These are phyloP conservation scores for Limonomyces culmigenus DNA, from an alignment of 1,284 basidiomycete genomes.

Conservation along the genomic window DNA sequence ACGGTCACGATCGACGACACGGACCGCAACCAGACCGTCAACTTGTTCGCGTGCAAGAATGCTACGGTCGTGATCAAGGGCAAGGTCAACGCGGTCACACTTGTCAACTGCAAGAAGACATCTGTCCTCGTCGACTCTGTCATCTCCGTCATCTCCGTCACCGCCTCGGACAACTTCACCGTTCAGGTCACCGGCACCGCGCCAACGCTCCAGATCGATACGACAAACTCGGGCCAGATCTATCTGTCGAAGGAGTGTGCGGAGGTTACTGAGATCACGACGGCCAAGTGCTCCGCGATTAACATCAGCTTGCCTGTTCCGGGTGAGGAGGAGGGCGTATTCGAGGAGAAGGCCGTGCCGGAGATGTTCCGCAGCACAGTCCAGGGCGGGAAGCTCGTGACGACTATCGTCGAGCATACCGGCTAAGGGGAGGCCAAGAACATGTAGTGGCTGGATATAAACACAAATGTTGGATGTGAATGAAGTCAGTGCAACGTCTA, in stretches of 20 bases:
- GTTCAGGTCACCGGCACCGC: slow-evolving; percentile 83
- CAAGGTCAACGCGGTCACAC: slow-evolving; percentile 89
- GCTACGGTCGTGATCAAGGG: slow-evolving; percentile 80
- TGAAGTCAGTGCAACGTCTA: no score
- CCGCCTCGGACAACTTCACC: slow-evolving; percentile 83
- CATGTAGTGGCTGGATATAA: no score
- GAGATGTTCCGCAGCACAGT: slow-evolving; percentile 91
- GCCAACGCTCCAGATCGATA: slow-evolving; percentile 89
- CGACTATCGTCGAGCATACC: slow-evolving; percentile 77
- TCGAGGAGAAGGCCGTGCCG: slow-evolving; percentile 81
- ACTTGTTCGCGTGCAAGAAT: slow-evolving; percentile 86
- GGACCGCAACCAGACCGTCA: slow-evolving; percentile 76
- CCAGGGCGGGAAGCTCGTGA: slow-evolving; percentile 73
- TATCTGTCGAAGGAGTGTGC: slow-evolving; percentile 81
- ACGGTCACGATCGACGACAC: slow-evolving; percentile 64
- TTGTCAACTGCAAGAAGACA: slow-evolving; percentile 85
- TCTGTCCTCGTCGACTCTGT: slow-evolving; percentile 83
- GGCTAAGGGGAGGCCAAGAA: no score
- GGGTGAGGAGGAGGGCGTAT: slow-evolving; percentile 83
- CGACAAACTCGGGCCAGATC: slow-evolving; percentile 89
- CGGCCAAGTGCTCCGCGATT: slow-evolving; percentile 88
- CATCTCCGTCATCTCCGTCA: slow-evolving; percentile 79
- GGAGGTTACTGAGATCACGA: slow-evolving; percentile 73
- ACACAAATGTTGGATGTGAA: no score
- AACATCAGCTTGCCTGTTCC: slow-evolving; percentile 84